phyloP scores from a whole-genome alignment of 2,329 filamentous ascomycete species.

The Paraphoma sp. region DNA sequence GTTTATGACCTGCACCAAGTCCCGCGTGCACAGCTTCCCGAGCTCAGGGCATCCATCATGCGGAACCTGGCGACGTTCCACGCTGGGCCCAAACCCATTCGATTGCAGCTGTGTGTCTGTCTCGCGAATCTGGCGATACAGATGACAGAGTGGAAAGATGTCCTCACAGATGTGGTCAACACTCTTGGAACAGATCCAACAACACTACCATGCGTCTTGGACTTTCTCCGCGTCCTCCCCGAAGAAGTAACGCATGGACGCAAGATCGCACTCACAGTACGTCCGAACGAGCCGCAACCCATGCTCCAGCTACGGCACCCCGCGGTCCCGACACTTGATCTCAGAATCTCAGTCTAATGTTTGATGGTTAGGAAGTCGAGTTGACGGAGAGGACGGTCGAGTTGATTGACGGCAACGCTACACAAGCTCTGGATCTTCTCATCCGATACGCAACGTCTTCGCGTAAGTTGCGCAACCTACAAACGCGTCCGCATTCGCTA shows the following conservation, averaged over 20 bases:
- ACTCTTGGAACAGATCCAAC: conserved; percentile 77
- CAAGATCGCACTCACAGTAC: conserved; percentile 98
- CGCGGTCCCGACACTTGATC: conserved; percentile 40
- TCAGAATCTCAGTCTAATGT: conserved; percentile 52
- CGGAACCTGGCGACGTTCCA: conserved; percentile 81
- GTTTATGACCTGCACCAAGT: conserved; percentile 95
- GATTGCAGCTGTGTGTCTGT: conserved; percentile 93
- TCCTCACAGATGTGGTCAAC: conserved; percentile 80
- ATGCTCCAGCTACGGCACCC: conserved; percentile 48
- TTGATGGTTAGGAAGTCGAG: conserved; percentile 82
- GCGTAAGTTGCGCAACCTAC: conserved; percentile 63
- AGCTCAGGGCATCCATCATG: conserved; percentile 84
- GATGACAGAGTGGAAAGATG: conserved; percentile 95
- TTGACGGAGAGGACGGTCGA: conserved; percentile 84
- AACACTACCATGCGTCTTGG: conserved; percentile 86
- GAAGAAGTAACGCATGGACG: conserved; percentile 99
- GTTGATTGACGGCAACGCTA: conserved; percentile 87
- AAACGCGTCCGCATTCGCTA: conserved; percentile 7
- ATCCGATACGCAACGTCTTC: conserved; percentile 93
- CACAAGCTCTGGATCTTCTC: conserved; percentile 84
- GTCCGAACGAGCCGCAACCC: conserved; percentile 65
- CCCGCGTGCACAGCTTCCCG: conserved; percentile 73
- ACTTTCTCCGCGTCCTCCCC: conserved; percentile 94
- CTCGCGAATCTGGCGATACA: conserved; percentile 94
- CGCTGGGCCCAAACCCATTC: conserved; percentile 75